A percentile compares a stretch with the other conserved stretches of the same genome.
These are phyloP conservation scores for Malassezia nana DNA, from an alignment of 1,284 basidiomycete species.

Conservation along the genomic window DNA sequence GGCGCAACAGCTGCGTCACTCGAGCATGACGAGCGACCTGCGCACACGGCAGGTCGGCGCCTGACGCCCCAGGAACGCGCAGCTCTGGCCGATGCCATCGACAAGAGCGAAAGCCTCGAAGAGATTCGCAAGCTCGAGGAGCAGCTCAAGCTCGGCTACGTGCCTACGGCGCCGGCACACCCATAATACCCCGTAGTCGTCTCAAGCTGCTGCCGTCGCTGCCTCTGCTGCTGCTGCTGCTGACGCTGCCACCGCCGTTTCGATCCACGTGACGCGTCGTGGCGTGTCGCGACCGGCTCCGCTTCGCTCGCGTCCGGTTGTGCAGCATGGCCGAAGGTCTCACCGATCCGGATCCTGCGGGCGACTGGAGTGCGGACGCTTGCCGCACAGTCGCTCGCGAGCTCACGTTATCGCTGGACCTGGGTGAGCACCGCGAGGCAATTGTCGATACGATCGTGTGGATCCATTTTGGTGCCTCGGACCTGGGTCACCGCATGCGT, in stretches of 20 bases:
- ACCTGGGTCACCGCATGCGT: slow-evolving; percentile 76
- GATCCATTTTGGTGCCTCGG: slow-evolving; percentile 81
- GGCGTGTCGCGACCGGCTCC: background rate
- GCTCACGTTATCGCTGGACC: slow-evolving; percentile 40
- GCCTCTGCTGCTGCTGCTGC: background rate
- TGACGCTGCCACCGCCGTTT: background rate
- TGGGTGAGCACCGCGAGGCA: slow-evolving; percentile 32
- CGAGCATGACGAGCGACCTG: slow-evolving; percentile 37
- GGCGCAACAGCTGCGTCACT: slow-evolving; percentile 55
- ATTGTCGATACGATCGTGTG: slow-evolving; percentile 87
- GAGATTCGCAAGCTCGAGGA: slow-evolving; percentile 42
- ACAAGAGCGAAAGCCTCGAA: slow-evolving; percentile 77
- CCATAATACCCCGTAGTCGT: background rate
- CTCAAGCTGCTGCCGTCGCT: too few relatives aligned
- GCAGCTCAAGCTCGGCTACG: slow-evolving; percentile 36
- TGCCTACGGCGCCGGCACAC: background rate
- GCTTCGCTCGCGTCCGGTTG: too few relatives aligned
- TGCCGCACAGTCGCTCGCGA: slow-evolving; percentile 44
- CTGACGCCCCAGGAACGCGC: slow-evolving; percentile 88
- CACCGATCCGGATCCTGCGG: slow-evolving; percentile 17
- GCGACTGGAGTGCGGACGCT: slow-evolving; percentile 46
- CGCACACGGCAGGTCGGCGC: slow-evolving; percentile 56
- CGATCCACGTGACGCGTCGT: slow-evolving; percentile 1
- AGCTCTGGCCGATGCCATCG: slow-evolving; percentile 78
- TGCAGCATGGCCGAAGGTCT: background rate